A percentile compares a stretch with the other conserved stretches of the same genome.
Evolutionary conservation across 2,329 filamentous ascomycete genomes (phyloP).

Genomic region (Verticillium nubilum): DNA sequence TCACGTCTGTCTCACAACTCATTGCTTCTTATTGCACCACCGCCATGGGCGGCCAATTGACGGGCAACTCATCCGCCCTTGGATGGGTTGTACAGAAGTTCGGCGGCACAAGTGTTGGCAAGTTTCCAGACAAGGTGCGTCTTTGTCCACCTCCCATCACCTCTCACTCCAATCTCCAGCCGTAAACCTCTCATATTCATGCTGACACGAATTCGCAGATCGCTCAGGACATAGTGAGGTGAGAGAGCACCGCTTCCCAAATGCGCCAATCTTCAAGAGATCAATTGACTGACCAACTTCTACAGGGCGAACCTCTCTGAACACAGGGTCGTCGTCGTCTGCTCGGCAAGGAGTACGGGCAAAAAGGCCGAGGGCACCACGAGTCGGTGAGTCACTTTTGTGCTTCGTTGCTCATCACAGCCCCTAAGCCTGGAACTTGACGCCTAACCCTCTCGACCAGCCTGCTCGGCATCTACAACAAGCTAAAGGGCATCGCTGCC

Average conservation of each 20-base stretch:
- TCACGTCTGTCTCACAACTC: neutral
- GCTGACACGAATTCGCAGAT: constrained; percentile 31
- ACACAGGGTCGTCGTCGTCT: constrained; percentile 84
- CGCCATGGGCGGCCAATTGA: constrained; percentile 9
- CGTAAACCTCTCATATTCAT: neutral
- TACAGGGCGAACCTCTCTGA: constrained; percentile 54
- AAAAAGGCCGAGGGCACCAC: constrained; percentile 95
- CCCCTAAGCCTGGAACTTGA: neutral
- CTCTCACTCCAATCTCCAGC: neutral
- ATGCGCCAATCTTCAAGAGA: neutral
- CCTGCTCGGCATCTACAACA: constrained; percentile 54
- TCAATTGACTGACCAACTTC: constrained; percentile 11
- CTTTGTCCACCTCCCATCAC: neutral
- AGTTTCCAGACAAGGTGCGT: constrained; percentile 70
- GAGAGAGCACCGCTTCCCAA: constrained; percentile 10
- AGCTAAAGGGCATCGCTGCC: constrained; percentile 48
- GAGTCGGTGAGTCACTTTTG: constrained; percentile 64
- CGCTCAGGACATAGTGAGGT: constrained; percentile 65
- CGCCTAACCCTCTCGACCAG: constrained; percentile 23
- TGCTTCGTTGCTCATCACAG: neutral
- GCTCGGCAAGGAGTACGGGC: constrained; percentile 88
- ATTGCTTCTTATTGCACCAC: neutral
- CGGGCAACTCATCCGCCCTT: constrained; percentile 30
- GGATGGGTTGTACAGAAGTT: constrained; percentile 92
- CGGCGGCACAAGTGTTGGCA: constrained; percentile 91